Evolutionary conservation across 1,284 basidiomycete genomes (phyloP).

Genomic region (Boletus smithii): DNA sequence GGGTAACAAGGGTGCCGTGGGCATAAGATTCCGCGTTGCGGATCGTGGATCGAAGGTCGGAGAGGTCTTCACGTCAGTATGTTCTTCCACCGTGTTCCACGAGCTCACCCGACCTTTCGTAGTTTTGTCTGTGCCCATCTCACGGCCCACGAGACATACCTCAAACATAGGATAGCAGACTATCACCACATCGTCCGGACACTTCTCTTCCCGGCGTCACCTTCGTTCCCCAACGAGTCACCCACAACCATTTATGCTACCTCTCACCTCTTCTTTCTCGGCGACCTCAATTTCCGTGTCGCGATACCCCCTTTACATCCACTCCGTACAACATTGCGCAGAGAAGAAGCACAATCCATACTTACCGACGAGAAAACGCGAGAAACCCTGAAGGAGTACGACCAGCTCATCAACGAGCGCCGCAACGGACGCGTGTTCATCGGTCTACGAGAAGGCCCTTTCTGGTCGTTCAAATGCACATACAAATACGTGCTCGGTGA

Average conservation of each 20-base stretch:
- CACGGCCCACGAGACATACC: constrained; percentile 76
- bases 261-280: constrained; percentile 83
- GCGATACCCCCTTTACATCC: constrained; percentile 51
- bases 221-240: constrained; percentile 37
- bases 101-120: constrained; percentile 5
- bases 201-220: constrained; percentile 71
- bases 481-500: constrained; percentile 85
- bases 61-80: constrained; percentile 78
- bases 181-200: constrained; percentile 80
- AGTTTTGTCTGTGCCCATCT: constrained; percentile 95
- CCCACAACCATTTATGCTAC: constrained; percentile 72
- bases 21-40: constrained; percentile 75
- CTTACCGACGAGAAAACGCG: constrained; percentile 56
- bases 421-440: constrained; percentile 63
- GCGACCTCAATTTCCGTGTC: constrained; percentile 90
- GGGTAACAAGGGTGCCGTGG: constrained; percentile 97
- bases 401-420: constrained; percentile 71
- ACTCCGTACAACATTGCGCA: constrained; percentile 34
- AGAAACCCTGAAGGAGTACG: constrained; percentile 66
- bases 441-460: constrained; percentile 76
- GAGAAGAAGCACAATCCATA: constrained; percentile 36
- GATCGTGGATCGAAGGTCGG: constrained; percentile 54
- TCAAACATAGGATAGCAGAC: constrained; percentile 73
- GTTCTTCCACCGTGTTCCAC: neutral
- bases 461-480: constrained; percentile 83